Evolutionary conservation across 768 basidiomycete species (phyloP), one percentile per base, ranked within the genome.

Genomic region (Suillus brevipes): DNA sequence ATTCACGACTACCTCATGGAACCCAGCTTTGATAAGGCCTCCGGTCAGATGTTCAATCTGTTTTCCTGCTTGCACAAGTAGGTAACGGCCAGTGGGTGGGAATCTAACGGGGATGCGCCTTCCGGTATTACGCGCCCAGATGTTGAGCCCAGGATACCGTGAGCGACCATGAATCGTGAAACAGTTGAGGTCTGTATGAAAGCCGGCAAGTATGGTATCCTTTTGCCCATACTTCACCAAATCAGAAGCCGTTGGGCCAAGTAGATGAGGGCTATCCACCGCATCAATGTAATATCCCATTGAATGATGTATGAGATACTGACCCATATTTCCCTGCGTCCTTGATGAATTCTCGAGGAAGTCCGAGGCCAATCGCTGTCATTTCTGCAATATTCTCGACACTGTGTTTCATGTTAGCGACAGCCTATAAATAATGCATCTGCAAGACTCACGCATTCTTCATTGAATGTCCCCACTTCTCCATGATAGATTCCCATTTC

Each of bases 61-160:
- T 77, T 95, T 97, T 47, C 96, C 96, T 2, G 95, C 95, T 77
- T 99, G 96, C 1, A 99, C 94, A 16, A 99, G 85, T 40, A 99
- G 83, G 73, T 89, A 89, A 47, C 89, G 85, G 57, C 88, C 88
- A 4, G 90, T 92, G 1, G 85, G 81, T 1, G 95, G 95, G 59
- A 99, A 94, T 72, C 84, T 87, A 53, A 97, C 95, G 2, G 89
- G 82, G 66, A 98, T 93, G 16, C 93, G 88, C 74, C 92, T 94
- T 37, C 96, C 96, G 0, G 90, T 89, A 72, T 98, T 97, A 43
- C 96, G 85, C 16, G 94, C 96, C 96, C 96, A 97, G 61, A 98
- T 92, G 74, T 97, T 86, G 28, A 97, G 82, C 34, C 93, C 94
- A 0, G 94, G 92, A 76, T 90, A 95, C 65, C 91, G 84, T 7